Base-by-base conservation (phyloP, 1,139 yeast genomes). In the Hemisphaericaspora lyxosophila region DNA sequence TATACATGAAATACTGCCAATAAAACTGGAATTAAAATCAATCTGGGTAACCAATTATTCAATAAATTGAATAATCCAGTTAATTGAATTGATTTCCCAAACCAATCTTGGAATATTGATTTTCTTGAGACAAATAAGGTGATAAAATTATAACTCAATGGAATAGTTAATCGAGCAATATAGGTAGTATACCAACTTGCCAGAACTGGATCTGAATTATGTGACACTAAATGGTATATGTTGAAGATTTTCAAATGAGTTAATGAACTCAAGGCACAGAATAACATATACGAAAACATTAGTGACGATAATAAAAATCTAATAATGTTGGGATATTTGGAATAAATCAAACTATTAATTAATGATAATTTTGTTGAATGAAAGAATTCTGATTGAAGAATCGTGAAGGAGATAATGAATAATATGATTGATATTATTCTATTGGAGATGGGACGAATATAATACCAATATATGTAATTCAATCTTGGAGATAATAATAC, bases 161-260 rank as follows among this genome's bases (percentile, higher is more conserved):
- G 96, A 11, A 87, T 82, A 0, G 95, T 85, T 54, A 87, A 67
- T 47, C 96, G 78, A 38, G 92, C 86, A 24, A 86, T 80, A 53
- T 87, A 87, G 52, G 86, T 84, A 18, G 90, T 80, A 58, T 85
- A 87, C 57, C 86, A 87, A 33, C 87, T 71, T 25, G 85, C 73
- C 22, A 88, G 80, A 1, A 85, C 84, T 0, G 87, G 84, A 53
- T 85, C 92, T 0, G 92, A 82, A 39, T 81, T 75, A 25, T 71
- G 75, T 2, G 73, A 64, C 25, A 85, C 90, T 47, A 87, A 68
- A 45, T 85, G 90, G 55, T 86, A 87, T 59, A 82, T 73, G 54
- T 84, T 83, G 69, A 87, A 87, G 9, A 87, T 64, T 46, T 82
- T 79, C 43, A 86, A 70, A 40, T 78, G 74, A 7, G 90, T 77